Base-by-base conservation (phyloP, 2,329 filamentous ascomycete genomes). In the Colletotrichum horii region DNA sequence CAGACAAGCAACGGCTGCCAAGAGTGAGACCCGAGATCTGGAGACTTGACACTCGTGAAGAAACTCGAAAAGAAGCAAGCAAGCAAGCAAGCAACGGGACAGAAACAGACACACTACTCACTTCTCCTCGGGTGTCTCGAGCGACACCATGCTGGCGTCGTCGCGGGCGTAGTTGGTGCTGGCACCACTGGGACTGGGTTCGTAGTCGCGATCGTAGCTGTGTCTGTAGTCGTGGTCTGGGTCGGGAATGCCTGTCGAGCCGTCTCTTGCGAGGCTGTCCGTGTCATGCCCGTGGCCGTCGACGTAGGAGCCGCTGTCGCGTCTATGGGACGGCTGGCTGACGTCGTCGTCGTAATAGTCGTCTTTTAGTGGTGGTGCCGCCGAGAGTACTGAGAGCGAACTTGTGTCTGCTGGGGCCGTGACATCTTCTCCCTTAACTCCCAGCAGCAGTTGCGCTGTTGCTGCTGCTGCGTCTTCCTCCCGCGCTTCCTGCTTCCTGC, bases 401-500 rank as follows among this genome's bases (percentile, higher is more conserved):
- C 65, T 55, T 56, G 61, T 64, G 32, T 75, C 62, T 55, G 67
- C 76, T 26, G 74, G 61, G 58, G 74, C 76, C 52, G 67, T 76
- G 38, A 68, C 68, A 65, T 76, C 65, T 9, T 76, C 72, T 22
- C 72, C 75, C 68, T 73, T 76, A 38, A 71, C 74, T 22, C 74
- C 69, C n/a, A 72, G 16, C 24, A 76, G 24, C 43, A 74, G 58
- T 80, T 74, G 78, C 82, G 43, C 78, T 75, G 66, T 75, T 15
- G 74, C 71, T 65, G 74, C 74, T 11, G 74, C 74, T n/a, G 74
- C 74, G 26, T 76, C 66, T 80, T 81, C 76, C 83, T 87, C 79
- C 82, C 83, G 77, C 16, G 87, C 86, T 62, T 81, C 81, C 70
- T 88, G 85, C 81, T 86, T 89, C 82, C 85, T 88, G 72, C 85